These are phyloP conservation scores for Tolypocladium cylindrosporum DNA, from an alignment of 2,329 filamentous ascomycete genomes.

Conservation along the genomic window DNA sequence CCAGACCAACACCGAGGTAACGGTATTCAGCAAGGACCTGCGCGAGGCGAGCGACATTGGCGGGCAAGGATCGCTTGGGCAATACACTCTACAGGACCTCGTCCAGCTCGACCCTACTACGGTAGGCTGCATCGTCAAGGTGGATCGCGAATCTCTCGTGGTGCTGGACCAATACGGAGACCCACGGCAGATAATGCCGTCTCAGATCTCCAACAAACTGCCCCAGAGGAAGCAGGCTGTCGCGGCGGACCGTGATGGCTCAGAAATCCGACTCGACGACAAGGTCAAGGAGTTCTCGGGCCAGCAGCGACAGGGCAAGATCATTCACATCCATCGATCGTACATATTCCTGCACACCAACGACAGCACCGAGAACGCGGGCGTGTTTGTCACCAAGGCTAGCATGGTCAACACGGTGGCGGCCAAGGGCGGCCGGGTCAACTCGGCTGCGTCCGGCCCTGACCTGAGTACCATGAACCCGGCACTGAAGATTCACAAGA, in stretches of 20 bases:
- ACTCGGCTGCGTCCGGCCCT: constrained; percentile 48
- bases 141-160: constrained; percentile 84
- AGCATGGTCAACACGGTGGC: constrained; percentile 82
- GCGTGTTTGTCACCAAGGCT: constrained; percentile 80
- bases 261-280: constrained; percentile 85
- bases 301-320: constrained; percentile 76
- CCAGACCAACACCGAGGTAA: constrained; percentile 86
- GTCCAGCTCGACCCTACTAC: constrained; percentile 90
- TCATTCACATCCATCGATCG: constrained; percentile 89
- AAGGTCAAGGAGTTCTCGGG: constrained; percentile 85
- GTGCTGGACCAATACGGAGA: constrained; percentile 88
- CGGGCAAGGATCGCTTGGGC: constrained; percentile 72
- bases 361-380: constrained; percentile 72
- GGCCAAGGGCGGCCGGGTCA: constrained; percentile 82
- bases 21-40: constrained; percentile 94
- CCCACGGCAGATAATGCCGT: constrained; percentile 72
- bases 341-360: constrained; percentile 85
- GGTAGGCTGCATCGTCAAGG: constrained; percentile 87
- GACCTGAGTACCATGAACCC: constrained; percentile 91
- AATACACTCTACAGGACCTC: constrained; percentile 86
- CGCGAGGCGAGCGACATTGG: constrained; percentile 88
- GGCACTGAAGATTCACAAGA: constrained; percentile 63
- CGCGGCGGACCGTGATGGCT: constrained; percentile 84
- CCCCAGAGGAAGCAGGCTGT: constrained; percentile 75
- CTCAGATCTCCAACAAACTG: constrained; percentile 84